These are phyloP conservation scores for Scutellaria baicalensis DNA, from an alignment of 257 asterid genomes.

Conservation along the genomic window DNA sequence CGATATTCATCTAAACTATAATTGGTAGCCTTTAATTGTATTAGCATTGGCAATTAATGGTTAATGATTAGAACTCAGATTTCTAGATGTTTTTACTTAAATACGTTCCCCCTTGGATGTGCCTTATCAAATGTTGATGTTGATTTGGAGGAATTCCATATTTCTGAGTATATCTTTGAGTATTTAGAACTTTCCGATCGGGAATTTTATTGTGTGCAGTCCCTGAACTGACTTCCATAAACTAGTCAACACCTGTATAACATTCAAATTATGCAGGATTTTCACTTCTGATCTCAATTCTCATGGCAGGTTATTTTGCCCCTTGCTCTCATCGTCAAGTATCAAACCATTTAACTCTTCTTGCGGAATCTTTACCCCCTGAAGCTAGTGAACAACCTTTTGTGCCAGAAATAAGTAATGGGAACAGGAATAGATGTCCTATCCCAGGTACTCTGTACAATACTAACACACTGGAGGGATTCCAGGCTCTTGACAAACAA, in stretches of 20 bases:
- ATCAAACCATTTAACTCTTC: conserved; percentile 71
- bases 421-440: conserved; percentile 88
- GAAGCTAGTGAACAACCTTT: conserved; percentile 42
- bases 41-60: not conserved
- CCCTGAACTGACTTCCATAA: not conserved
- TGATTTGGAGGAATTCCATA: not conserved
- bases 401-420: conserved; percentile 27
- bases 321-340: conserved; percentile 76
- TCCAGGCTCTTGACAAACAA: conserved; percentile 66
- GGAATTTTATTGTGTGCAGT: not conserved
- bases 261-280: not conserved
- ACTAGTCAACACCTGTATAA: not conserved
- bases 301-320: conserved; percentile 71
- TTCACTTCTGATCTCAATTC: conserved; percentile 8
- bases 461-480: conserved; percentile 83
- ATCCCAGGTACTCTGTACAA: conserved; percentile 79
- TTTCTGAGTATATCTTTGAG: not conserved
- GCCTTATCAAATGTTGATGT: not conserved
- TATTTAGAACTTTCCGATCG: not conserved
- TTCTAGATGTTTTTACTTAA: not conserved
- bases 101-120: not conserved
- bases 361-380: conserved; percentile 72
- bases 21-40: not conserved
- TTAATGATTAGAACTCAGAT: not conserved
- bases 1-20: not conserved